Percentiles rank a stretch among this genome's conserved stretches.
phyloP scores from a whole-genome alignment of 495 filamentous ascomycete species.

The Schizothecium vesticola region DNA sequence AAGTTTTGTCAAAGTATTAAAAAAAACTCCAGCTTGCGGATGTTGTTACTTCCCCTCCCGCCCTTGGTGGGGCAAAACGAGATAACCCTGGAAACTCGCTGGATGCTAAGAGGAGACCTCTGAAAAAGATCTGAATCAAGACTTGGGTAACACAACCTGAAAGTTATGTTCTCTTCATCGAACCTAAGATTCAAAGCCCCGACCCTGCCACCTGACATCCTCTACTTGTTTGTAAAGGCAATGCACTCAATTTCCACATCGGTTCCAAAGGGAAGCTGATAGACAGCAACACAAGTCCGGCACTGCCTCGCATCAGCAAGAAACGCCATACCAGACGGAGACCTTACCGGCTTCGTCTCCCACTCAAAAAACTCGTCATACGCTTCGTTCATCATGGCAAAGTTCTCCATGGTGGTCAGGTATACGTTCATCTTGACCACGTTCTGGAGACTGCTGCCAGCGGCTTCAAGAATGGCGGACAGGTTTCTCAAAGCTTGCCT shows the following conservation, averaged over 20 bases:
- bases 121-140: too few species aligned
- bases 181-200: background rate
- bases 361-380: conserved; percentile 53
- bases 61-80: too few species aligned
- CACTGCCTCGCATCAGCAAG: conserved; percentile 21
- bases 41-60: too few species aligned
- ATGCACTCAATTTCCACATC: conserved; percentile 72
- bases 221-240: conserved; percentile 37
- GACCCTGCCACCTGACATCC: background rate
- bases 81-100: too few species aligned
- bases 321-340: background rate
- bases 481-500: conserved; percentile 56
- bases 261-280: conserved; percentile 57
- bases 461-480: conserved; percentile 53
- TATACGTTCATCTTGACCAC: conserved; percentile 66
- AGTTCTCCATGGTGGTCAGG: conserved; percentile 61
- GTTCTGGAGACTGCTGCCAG: conserved; percentile 53
- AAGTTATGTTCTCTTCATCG: too few species aligned
- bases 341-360: conserved; percentile 50
- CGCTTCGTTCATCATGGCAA: conserved; percentile 57
- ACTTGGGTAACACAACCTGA: too few species aligned
- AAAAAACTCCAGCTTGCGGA: too few species aligned
- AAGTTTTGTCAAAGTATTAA: too few species aligned
- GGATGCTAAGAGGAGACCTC: too few species aligned
- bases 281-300: conserved; percentile 63